Evolutionary conservation across 2,329 filamentous ascomycete genomes (phyloP).

Genomic region (Hymenoscyphus repandus): DNA sequence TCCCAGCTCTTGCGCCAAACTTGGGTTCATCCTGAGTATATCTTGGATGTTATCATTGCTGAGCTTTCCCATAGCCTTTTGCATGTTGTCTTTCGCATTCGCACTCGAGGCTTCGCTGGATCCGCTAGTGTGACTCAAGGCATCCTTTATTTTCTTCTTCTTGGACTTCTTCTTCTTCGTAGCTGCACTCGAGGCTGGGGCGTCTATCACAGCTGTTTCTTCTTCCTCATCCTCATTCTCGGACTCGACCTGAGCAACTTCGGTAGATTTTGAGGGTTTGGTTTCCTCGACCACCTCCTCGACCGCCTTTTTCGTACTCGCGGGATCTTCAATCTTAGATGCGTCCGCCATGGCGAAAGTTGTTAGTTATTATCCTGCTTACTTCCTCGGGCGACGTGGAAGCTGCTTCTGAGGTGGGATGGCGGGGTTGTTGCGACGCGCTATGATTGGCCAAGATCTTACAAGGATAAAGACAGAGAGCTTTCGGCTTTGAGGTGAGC

Average conservation of each 20-base stretch:
- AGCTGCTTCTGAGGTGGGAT: conserved; percentile 7
- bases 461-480: background rate
- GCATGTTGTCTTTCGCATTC: conserved; percentile 44
- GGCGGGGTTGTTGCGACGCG: conserved; percentile 11
- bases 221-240: conserved; percentile 42
- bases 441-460: background rate
- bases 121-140: conserved; percentile 30
- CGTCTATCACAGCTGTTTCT: conserved; percentile 26
- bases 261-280: conserved; percentile 37
- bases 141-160: conserved; percentile 52
- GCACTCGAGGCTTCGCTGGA: conserved; percentile 23
- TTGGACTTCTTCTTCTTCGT: conserved; percentile 60
- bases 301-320: conserved; percentile 41
- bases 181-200: conserved; percentile 27
- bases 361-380: background rate
- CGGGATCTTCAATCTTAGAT: conserved; percentile 55
- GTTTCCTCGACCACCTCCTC: conserved; percentile 18
- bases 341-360: conserved; percentile 46
- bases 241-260: conserved; percentile 38
- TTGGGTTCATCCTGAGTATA: conserved; percentile 68
- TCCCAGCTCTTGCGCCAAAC: conserved; percentile 54
- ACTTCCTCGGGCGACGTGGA: background rate
- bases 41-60: conserved; percentile 56
- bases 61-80: conserved; percentile 38
- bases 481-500: no score